phyloP scores from a whole-genome alignment of 2,329 filamentous ascomycete species.

The Rhynchosporium secalis region DNA sequence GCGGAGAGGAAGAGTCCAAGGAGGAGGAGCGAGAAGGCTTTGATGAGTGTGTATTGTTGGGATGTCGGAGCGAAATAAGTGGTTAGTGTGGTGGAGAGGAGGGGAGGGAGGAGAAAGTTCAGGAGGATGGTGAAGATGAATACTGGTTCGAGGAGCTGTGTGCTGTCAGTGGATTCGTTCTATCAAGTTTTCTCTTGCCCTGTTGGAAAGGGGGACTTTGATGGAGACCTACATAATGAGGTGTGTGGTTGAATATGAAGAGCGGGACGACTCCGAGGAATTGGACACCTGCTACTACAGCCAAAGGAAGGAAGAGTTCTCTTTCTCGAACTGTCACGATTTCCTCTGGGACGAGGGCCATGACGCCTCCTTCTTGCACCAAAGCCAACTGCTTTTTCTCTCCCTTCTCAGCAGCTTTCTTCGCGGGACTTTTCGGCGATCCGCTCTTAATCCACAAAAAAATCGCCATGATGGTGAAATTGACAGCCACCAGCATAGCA shows the following conservation, averaged over 20 bases:
- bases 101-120: constrained; percentile 57
- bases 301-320: constrained; percentile 70
- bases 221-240: constrained; percentile 54
- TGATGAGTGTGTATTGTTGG: constrained; percentile 76
- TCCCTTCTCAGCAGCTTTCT: constrained; percentile 35
- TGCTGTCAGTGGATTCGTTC: constrained; percentile 10
- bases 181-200: too few relatives aligned
- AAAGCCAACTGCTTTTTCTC: constrained; percentile 39
- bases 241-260: constrained; percentile 79
- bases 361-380: constrained; percentile 27
- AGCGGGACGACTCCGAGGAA: constrained; percentile 78
- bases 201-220: too few relatives aligned
- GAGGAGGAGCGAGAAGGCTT: constrained; percentile 88
- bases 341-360: constrained; percentile 32
- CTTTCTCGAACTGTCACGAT: constrained; percentile 42
- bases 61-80: constrained; percentile 53
- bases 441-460: constrained; percentile 92
- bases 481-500: constrained; percentile 94
- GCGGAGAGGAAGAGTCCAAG: constrained; percentile 90
- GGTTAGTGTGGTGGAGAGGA: constrained; percentile 57
- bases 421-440: constrained; percentile 33
- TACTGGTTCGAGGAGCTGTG: constrained; percentile 57
- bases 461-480: constrained; percentile 94
- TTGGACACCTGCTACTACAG: constrained; percentile 71
- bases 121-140: constrained; percentile 58